A percentile compares a stretch with the other conserved stretches of the same genome.
Conservation (phyloP, 148 eudicot species). For the Tetragonia tetragonoides region DNA sequence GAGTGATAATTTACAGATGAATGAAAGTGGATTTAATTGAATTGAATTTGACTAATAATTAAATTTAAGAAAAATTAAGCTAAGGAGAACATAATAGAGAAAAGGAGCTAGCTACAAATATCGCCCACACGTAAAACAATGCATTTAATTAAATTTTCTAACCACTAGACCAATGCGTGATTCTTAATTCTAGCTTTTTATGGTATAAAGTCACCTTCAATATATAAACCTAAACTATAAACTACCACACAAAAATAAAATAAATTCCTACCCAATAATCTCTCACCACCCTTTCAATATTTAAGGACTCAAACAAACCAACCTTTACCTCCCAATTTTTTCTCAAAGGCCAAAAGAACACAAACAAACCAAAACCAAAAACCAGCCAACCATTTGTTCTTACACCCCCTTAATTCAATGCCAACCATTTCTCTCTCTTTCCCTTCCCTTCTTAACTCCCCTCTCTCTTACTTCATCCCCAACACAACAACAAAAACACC, state of each 20-base stretch:
- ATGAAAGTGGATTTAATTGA: too few relatives aligned
- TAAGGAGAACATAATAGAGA: too few relatives aligned
- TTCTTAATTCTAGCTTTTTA: too few relatives aligned
- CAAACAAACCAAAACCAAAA: neutral
- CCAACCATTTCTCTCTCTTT: slow-evolving; percentile 26
- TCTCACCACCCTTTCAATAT: slow-evolving; percentile 4
- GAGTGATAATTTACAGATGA: too few relatives aligned
- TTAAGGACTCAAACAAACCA: slow-evolving; percentile 2
- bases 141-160: too few relatives aligned
- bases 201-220: too few relatives aligned
- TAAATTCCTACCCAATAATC: neutral
- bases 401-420: slow-evolving; percentile 4
- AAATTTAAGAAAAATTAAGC: too few relatives aligned
- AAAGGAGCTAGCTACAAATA: too few relatives aligned
- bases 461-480: slow-evolving; percentile 7
- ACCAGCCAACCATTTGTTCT: slow-evolving; percentile 16
- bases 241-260: neutral
- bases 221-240: neutral
- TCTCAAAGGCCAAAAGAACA: neutral
- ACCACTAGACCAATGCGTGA: too few relatives aligned
- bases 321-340: neutral
- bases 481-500: neutral
- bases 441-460: slow-evolving; percentile 23
- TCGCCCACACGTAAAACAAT: too few relatives aligned
- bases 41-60: too few relatives aligned